Evolutionary conservation across 371 early-diverging fungal species (phyloP).

Genomic region (Mortierella sp.): DNA sequence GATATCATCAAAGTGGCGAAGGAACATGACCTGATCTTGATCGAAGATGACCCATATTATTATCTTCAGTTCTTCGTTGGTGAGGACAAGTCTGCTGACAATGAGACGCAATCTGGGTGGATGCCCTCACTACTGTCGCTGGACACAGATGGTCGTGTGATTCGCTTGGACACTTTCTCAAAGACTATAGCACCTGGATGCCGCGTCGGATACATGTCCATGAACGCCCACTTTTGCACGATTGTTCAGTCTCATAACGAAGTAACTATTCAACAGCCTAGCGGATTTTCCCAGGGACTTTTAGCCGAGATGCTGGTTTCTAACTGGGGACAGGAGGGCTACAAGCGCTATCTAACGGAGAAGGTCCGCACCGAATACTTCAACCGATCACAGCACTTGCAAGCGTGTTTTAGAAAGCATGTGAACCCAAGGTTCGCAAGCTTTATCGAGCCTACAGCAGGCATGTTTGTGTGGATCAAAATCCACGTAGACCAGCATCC

Average conservation of each 20-base stretch:
- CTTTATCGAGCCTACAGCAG: slow-evolving; percentile 78
- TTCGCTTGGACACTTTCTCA: slow-evolving; percentile 86
- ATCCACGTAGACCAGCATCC: slow-evolving; percentile 65
- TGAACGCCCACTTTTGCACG: slow-evolving; percentile 75
- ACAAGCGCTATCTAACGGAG: slow-evolving; percentile 70
- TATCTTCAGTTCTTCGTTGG: slow-evolving; percentile 72
- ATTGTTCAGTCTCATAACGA: slow-evolving; percentile 80
- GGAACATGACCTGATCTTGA: slow-evolving; percentile 72
- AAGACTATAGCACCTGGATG: slow-evolving; percentile 85
- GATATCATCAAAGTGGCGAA: slow-evolving; percentile 70
- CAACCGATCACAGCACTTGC: slow-evolving; percentile 71
- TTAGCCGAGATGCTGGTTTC: slow-evolving; percentile 71
- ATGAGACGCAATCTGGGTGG: slow-evolving; percentile 5
- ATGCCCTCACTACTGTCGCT: slow-evolving; percentile 66
- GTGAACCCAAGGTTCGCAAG: slow-evolving; percentile 70
- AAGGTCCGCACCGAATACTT: slow-evolving; percentile 72
- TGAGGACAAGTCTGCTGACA: slow-evolving; percentile 65
- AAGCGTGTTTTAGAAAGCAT: slow-evolving; percentile 63
- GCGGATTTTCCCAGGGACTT: slow-evolving; percentile 75
- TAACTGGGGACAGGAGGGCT: slow-evolving; percentile 76
- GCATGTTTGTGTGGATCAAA: slow-evolving; percentile 91
- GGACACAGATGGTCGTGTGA: slow-evolving; percentile 83
- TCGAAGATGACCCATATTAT: slow-evolving; percentile 89
- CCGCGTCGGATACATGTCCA: slow-evolving; percentile 82
- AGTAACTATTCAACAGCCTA: slow-evolving; percentile 80